Conservation (phyloP, 805 yeast species). For the Hemisphaericaspora nanyangensis region DNA sequence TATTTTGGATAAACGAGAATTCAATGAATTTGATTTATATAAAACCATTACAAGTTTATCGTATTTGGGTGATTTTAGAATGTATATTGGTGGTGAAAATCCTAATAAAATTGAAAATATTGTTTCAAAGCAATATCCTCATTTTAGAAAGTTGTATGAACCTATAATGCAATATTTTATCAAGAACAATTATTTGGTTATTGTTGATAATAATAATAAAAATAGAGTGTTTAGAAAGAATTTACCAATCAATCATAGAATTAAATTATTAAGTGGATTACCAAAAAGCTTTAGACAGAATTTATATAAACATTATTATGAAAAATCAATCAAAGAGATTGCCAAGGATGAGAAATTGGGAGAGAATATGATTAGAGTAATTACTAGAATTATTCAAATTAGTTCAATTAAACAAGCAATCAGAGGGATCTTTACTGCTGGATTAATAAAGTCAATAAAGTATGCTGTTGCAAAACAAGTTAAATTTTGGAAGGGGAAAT, state of each 20-base stretch:
- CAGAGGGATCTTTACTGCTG: conserved; percentile 88
- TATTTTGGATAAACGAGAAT: conserved; percentile 36
- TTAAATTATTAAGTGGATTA: conserved; percentile 36
- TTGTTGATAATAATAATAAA: conserved; percentile 11
- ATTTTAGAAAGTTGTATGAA: conserved; percentile 69
- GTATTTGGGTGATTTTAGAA: conserved; percentile 87
- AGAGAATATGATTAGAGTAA: conserved; percentile 15
- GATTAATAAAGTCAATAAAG: conserved; percentile 60
- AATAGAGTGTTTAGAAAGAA: conserved; percentile 11
- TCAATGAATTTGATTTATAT: conserved; percentile 66
- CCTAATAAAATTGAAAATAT: conserved; percentile 86
- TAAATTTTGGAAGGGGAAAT: conserved; percentile 17
- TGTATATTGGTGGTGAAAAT: conserved; percentile 84
- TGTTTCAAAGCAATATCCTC: conserved; percentile 67
- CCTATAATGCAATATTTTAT: conserved; percentile 44
- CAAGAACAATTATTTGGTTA: conserved; percentile 15
- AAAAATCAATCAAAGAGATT: conserved; percentile 30
- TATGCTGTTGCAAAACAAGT: conserved; percentile 71
- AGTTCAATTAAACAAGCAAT: conserved; percentile 75
- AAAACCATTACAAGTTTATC: conserved; percentile 75
- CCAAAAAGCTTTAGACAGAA: conserved; percentile 48
- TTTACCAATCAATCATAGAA: conserved; percentile 10
- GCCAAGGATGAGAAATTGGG: conserved; percentile 37
- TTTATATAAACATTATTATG: conserved; percentile 29
- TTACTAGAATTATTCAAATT: conserved; percentile 47